Base-by-base conservation (phyloP, 768 basidiomycete species). In the Sarcodon aspratus region DNA sequence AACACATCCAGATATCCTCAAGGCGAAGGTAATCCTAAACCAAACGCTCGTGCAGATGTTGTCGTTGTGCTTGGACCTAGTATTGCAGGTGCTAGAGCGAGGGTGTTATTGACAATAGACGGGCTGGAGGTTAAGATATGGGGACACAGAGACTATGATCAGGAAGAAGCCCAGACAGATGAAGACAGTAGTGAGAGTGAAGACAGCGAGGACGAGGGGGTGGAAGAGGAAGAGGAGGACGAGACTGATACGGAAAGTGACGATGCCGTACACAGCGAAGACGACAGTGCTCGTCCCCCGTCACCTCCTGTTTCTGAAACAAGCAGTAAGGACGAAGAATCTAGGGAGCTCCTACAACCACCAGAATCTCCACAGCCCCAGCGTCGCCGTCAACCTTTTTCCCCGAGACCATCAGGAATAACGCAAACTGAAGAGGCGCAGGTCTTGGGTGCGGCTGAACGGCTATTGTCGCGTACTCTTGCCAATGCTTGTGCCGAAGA, bases 31-130 rank as follows among this genome's bases (percentile, higher is more conserved):
- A 9, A 43, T 27, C 1, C 21, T 36, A 10, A 21, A 8, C 15
- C 42, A 45, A 13, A 51, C 44, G 52, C 45, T 5, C 70, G 69
- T 8, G 76, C 69, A 1, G 78, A 81, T 56, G 63, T 90, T 12
- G 74, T 76, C 0, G 70, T 88, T 37, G 65, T 82, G 9, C 69
- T 89, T 1, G 86, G 86, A 2, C 77, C 85, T 0, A 82, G 76
- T 46, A 59, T 79, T 3, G 73, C 75, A 11, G 70, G 80, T 0
- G 74, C 85, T 2, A 82, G 74, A 54, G 69, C 80, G 1, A 72
- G 72, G 52, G 73, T 87, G 1, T 60, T 86, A 12, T 67, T 82
- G 13, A 80, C 71, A 0, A 67, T 89, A 3, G 78, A 87, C 59
- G 80, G 79, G 0, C 59, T 88, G 7, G 78, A 83, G 49, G 68